A percentile compares a stretch with the other conserved stretches of the same genome.
Conservation (phyloP, 2,329 filamentous ascomycete genomes). For the Polytolypa hystricis region DNA sequence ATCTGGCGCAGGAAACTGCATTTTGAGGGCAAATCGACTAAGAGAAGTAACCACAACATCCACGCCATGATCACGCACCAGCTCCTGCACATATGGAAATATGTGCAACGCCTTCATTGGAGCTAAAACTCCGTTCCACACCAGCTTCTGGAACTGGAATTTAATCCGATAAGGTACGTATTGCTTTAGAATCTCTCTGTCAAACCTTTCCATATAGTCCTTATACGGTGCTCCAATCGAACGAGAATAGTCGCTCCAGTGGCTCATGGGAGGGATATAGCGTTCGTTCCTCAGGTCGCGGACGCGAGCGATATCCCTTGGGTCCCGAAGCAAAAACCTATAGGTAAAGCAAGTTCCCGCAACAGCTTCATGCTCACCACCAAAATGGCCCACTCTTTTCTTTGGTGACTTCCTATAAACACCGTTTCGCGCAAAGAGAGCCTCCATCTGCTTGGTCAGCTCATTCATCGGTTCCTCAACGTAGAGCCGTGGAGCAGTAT, state of each 20-base stretch:
- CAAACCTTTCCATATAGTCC: constrained; percentile 6
- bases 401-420: too few relatives aligned
- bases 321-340: constrained; percentile 23
- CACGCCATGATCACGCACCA: background rate
- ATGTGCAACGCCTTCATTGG: constrained; percentile 43
- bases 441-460: constrained; percentile 2
- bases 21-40: constrained; percentile 40
- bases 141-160: constrained; percentile 54
- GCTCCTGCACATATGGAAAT: constrained; percentile 32
- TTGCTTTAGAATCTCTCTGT: constrained; percentile 7
- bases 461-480: constrained; percentile 9
- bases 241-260: constrained; percentile 13
- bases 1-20: constrained; percentile 46
- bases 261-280: constrained; percentile 13
- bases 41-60: constrained; percentile 36
- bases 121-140: constrained; percentile 51
- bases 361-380: constrained; percentile 11
- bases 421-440: background rate
- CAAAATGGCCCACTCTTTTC: constrained; percentile 13
- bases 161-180: constrained; percentile 43
- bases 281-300: constrained; percentile 15
- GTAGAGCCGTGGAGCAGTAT: constrained; percentile 14
- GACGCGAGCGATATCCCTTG: constrained; percentile 19
- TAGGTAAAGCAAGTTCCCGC: constrained; percentile 34
- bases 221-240: constrained; percentile 6